Base-by-base conservation (phyloP, 2,329 filamentous ascomycete genomes). In the Pseudogymnoascus sp. region DNA sequence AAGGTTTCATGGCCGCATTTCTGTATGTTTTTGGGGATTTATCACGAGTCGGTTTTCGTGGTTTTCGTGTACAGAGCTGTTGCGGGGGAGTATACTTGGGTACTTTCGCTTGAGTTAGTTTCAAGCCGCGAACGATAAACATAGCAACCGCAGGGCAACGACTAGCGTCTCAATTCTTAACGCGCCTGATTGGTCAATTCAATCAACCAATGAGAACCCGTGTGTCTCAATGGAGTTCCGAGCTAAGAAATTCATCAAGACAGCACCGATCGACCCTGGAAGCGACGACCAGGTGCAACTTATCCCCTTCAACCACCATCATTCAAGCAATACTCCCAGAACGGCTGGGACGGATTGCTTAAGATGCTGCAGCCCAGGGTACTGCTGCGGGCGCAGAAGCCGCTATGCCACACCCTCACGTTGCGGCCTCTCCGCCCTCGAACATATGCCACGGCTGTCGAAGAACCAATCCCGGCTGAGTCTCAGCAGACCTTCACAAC, bases 301-400 rank as follows among this genome's bases (percentile, higher is more conserved):
- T 55, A 18, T 55, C 49, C 49, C 49, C 49, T 33, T 12, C 25
- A 52, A 55, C 63, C 60, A 61, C 45, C 61, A 55, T 12, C 59
- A 35, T 63, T 74, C 25, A 60, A 28, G 58, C 58, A 38, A 21
- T 31, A 43, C 58, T 60, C 21, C 58, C 58, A 60, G 33, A 33
- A 5, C 21, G 40, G 14, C 60, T 31, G 37, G 37, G 41, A 60
- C 58, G 33, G 58, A 66, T 59, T 38, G 33, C 58, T 60, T 31
- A 60, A 60, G 58, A 90, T 91, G 87, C 76, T 90, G 66, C 87
- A 88, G 75, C 82, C 86, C 67, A 83, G 86, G 75, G 76, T 88
- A 76, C 81, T 83, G 71, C 78, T 82, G 69, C 77, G 70, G 66
- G 71, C 70, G 59, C 67, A 66, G 62, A 77, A 73, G 75, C 79